Evolutionary conservation across 768 basidiomycete genomes (phyloP).

Genomic region (Hypholoma fasciculare): DNA sequence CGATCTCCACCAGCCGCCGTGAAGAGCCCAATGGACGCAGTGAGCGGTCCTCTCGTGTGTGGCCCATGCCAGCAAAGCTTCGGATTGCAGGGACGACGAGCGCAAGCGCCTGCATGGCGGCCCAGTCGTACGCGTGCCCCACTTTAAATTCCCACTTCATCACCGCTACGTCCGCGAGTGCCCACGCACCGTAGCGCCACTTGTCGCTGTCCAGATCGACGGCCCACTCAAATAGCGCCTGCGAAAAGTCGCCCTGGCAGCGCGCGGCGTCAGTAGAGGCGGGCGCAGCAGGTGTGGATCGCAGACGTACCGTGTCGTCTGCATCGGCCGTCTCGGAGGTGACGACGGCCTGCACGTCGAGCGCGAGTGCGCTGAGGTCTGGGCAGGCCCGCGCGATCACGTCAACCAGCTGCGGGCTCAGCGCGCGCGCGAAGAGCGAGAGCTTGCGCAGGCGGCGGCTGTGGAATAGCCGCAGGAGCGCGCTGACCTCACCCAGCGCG

Average conservation of each 20-base stretch:
- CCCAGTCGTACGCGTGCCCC: conserved; percentile 19
- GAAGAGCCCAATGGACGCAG: neutral
- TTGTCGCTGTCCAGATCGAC: conserved; percentile 19
- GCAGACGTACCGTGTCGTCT: conserved; percentile 1
- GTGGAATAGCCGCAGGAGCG: conserved; percentile 17
- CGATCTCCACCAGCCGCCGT: conserved; percentile 9
- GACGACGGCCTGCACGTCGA: conserved; percentile 18
- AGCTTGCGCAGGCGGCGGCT: conserved; percentile 18
- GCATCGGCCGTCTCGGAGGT: conserved; percentile 6
- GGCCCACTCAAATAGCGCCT: conserved; percentile 17
- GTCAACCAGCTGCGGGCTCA: conserved; percentile 24
- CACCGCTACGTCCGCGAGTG: conserved; percentile 20
- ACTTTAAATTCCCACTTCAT: conserved; percentile 23
- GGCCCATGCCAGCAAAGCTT: conserved; percentile 20
- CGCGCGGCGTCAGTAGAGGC: neutral
- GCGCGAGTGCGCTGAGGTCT: conserved; percentile 17
- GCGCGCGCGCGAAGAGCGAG: conserved; percentile 16
- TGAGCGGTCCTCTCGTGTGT: conserved; percentile 8
- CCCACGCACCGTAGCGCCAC: conserved; percentile 24
- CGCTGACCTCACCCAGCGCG: conserved; percentile 16
- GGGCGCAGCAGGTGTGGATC: neutral
- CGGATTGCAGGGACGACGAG: conserved; percentile 20
- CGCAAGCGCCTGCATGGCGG: conserved; percentile 24
- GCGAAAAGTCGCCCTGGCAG: conserved; percentile 17
- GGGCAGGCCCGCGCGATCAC: conserved; percentile 21